These are phyloP conservation scores for Clavulina sp. DNA, from an alignment of 768 basidiomycete genomes.

Conservation along the genomic window DNA sequence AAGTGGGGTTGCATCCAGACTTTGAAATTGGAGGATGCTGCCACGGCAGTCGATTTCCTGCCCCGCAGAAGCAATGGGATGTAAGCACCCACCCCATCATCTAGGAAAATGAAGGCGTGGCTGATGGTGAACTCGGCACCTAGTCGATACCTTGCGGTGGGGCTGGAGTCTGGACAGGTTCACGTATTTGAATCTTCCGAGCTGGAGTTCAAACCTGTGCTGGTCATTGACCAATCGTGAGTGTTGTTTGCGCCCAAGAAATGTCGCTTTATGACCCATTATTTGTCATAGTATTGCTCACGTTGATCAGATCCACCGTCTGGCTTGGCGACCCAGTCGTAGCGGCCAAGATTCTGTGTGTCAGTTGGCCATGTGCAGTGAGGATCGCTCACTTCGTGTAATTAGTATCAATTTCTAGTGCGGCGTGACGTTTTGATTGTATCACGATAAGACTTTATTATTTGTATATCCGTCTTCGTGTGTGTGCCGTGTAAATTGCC, in stretches of 20 bases:
- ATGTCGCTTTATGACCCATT: neutral
- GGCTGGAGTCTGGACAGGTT: slow-evolving; percentile 69
- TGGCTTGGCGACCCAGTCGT: slow-evolving; percentile 52
- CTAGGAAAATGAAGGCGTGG: neutral
- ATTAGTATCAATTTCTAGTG: slow-evolving; percentile 27
- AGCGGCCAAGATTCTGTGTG: slow-evolving; percentile 3
- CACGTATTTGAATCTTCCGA: slow-evolving; percentile 37
- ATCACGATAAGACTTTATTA: too few relatives aligned
- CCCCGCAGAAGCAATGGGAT: slow-evolving; percentile 22
- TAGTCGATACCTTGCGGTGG: slow-evolving; percentile 55
- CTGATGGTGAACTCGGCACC: neutral
- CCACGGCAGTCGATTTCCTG: slow-evolving; percentile 64
- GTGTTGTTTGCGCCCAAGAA: slow-evolving; percentile 11
- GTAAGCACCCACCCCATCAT: slow-evolving; percentile 19
- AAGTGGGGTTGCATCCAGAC: slow-evolving; percentile 43
- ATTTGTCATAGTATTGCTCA: slow-evolving; percentile 40
- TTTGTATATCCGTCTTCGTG: too few relatives aligned
- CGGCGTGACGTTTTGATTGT: too few relatives aligned
- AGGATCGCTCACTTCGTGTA: slow-evolving; percentile 82
- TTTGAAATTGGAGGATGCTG: slow-evolving; percentile 56
- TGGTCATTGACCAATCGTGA: slow-evolving; percentile 32
- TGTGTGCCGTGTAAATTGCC: too few relatives aligned
- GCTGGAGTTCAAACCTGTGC: slow-evolving; percentile 27
- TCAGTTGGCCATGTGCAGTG: slow-evolving; percentile 72
- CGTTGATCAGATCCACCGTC: slow-evolving; percentile 56